Conservation (phyloP, 257 asterid species). For the Solanum pennellii region DNA sequence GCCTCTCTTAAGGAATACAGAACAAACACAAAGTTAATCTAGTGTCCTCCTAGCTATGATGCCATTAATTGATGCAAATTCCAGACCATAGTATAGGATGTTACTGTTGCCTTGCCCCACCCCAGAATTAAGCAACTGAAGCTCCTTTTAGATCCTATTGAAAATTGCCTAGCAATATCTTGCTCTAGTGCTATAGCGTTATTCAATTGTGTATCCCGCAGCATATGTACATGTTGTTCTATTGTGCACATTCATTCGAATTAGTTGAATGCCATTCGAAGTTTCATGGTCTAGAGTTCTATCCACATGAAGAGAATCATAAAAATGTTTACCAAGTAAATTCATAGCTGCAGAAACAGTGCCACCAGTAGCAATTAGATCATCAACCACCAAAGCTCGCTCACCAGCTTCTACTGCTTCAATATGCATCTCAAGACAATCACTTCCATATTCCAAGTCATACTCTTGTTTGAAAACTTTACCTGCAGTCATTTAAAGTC, state of each 20-base stretch:
- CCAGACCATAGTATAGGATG: not conserved
- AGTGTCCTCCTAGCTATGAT: not conserved
- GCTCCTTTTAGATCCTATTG: not conserved
- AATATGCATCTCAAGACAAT: constrained; percentile 79
- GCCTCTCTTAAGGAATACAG: not conserved
- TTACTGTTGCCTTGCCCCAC: not conserved
- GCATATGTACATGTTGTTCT: not conserved
- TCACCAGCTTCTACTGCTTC: constrained; percentile 71
- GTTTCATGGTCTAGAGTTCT: not conserved
- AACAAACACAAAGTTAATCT: not conserved
- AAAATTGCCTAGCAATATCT: not conserved
- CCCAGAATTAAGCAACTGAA: not conserved
- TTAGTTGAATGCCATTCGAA: not conserved
- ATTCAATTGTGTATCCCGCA: not conserved
- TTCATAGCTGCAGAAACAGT: constrained; percentile 77
- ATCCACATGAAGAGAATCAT: not conserved
- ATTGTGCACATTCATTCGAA: not conserved
- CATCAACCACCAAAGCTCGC: constrained; percentile 69
- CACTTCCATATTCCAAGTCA: constrained; percentile 85
- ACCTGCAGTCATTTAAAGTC: constrained; percentile 24
- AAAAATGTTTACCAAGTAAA: constrained; percentile 41
- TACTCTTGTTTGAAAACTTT: constrained; percentile 64
- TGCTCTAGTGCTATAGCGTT: not conserved
- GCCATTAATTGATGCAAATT: not conserved
- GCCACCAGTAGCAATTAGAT: constrained; percentile 85